These are phyloP conservation scores for Glycine soja DNA, from an alignment of 306 rosid species.

Conservation along the genomic window DNA sequence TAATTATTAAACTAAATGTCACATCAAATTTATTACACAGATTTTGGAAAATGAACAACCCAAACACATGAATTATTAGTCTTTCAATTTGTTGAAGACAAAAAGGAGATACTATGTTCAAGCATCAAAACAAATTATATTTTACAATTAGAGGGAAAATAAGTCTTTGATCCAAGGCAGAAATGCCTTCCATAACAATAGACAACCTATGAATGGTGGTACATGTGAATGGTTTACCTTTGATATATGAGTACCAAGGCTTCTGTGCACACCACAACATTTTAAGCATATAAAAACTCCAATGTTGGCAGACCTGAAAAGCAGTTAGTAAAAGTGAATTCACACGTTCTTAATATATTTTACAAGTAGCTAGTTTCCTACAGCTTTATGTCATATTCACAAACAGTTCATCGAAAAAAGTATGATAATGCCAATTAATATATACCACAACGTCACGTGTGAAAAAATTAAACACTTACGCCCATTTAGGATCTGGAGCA, in stretches of 20 bases:
- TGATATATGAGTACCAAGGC: slow-evolving; percentile 96
- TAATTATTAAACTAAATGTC: not conserved
- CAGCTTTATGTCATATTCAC: slow-evolving; percentile 42
- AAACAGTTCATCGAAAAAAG: slow-evolving; percentile 13
- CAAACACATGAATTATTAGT: slow-evolving; percentile 26
- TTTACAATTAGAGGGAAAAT: not conserved
- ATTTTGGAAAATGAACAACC: slow-evolving; percentile 36
- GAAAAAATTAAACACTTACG: slow-evolving; percentile 65
- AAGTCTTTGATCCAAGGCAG: not conserved
- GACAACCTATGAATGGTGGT: slow-evolving; percentile 23
- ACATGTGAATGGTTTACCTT: slow-evolving; percentile 64
- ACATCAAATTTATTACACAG: not conserved
- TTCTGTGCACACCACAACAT: slow-evolving; percentile 95
- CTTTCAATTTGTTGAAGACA: slow-evolving; percentile 35
- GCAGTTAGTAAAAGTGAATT: slow-evolving; percentile 31
- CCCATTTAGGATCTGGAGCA: slow-evolving; percentile 98
- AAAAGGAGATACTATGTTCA: slow-evolving; percentile 3
- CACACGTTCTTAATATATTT: not conserved
- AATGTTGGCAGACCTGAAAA: slow-evolving; percentile 91
- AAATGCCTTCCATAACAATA: slow-evolving; percentile 37
- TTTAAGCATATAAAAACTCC: slow-evolving; percentile 97
- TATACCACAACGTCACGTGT: slow-evolving; percentile 11
- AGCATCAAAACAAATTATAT: slow-evolving; percentile 20
- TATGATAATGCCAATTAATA: slow-evolving; percentile 33
- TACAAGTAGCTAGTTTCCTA: slow-evolving; percentile 34